These are phyloP conservation scores for Geotrichum bryndzae DNA, from an alignment of 1,139 yeast species.

Conservation along the genomic window DNA sequence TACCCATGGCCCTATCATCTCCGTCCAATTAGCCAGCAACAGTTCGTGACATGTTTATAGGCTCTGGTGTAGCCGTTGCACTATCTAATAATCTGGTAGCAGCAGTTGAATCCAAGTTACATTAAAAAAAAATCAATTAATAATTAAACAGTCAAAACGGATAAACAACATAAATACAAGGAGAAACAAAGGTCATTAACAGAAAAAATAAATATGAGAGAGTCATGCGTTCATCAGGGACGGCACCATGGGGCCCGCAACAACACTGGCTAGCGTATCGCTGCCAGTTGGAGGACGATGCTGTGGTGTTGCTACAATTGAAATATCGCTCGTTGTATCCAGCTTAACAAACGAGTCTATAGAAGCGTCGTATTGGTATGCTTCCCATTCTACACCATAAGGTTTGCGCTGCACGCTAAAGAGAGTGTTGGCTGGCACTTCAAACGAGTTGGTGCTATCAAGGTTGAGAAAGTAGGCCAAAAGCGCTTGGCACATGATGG, in stretches of 20 bases:
- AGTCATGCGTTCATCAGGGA: neutral
- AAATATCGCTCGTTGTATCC: neutral
- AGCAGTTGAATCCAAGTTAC: neutral
- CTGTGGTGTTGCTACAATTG: neutral
- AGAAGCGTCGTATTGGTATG: conserved; percentile 77
- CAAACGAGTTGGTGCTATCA: conserved; percentile 80
- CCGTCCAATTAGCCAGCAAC: neutral
- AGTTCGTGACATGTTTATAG: neutral
- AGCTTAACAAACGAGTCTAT: conserved; percentile 66
- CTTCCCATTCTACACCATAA: conserved; percentile 87
- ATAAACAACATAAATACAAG: neutral
- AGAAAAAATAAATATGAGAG: neutral
- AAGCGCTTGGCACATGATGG: conserved; percentile 83
- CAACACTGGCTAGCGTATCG: neutral
- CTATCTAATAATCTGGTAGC: neutral
- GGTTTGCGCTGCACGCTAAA: conserved; percentile 89
- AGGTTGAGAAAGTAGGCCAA: conserved; percentile 85
- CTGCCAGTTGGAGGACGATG: neutral
- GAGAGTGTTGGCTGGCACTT: conserved; percentile 86
- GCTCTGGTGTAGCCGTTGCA: neutral
- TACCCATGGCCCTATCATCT: neutral
- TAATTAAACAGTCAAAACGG: neutral
- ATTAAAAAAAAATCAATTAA: neutral
- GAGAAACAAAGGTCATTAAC: neutral
- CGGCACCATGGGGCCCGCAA: neutral